A percentile compares a stretch with the other conserved stretches of the same genome.
These are phyloP conservation scores for Graphiopsis chlorocephala DNA, from an alignment of 2,329 filamentous ascomycete species.

Conservation along the genomic window DNA sequence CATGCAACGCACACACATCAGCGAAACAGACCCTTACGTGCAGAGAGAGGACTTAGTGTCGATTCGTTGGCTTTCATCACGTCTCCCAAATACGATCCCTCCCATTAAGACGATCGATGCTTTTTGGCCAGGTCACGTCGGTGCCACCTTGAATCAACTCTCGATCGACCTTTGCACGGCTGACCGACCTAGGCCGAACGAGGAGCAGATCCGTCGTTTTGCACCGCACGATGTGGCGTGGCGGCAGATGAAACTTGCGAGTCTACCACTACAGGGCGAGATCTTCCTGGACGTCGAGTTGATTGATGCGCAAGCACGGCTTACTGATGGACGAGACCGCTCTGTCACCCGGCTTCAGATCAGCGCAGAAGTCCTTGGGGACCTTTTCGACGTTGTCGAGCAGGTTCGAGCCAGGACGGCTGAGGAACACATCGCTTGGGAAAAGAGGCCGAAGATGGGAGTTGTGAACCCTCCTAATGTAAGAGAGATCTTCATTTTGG, in stretches of 20 bases:
- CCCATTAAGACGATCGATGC: slow-evolving; percentile 8
- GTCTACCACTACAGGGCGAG: slow-evolving; percentile 3
- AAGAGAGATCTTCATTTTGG: slow-evolving; percentile 7
- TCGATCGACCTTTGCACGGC: slow-evolving; percentile 1
- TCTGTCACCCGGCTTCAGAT: slow-evolving; percentile 10
- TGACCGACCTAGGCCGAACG: neutral
- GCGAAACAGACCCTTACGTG: slow-evolving; percentile 4
- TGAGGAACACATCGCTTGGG: slow-evolving; percentile 8
- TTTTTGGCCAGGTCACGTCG: slow-evolving; percentile 8
- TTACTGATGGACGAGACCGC: slow-evolving; percentile 1
- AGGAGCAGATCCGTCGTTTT: neutral
- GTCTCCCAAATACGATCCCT: neutral
- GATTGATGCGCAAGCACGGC: neutral
- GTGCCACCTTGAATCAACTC: neutral
- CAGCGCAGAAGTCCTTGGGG: neutral
- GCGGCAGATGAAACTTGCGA: slow-evolving; percentile 11
- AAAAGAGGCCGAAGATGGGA: slow-evolving; percentile 12
- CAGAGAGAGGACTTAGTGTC: neutral
- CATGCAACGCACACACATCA: slow-evolving; percentile 3
- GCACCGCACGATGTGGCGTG: neutral
- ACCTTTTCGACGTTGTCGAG: slow-evolving; percentile 10
- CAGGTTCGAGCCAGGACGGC: slow-evolving; percentile 1
- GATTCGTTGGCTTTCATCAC: slow-evolving; percentile 2
- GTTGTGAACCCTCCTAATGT: slow-evolving; percentile 11
- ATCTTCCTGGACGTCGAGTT: slow-evolving; percentile 9